Evolutionary conservation across 2,329 filamentous ascomycete genomes (phyloP).

Genomic region (Colletotrichum sp.): DNA sequence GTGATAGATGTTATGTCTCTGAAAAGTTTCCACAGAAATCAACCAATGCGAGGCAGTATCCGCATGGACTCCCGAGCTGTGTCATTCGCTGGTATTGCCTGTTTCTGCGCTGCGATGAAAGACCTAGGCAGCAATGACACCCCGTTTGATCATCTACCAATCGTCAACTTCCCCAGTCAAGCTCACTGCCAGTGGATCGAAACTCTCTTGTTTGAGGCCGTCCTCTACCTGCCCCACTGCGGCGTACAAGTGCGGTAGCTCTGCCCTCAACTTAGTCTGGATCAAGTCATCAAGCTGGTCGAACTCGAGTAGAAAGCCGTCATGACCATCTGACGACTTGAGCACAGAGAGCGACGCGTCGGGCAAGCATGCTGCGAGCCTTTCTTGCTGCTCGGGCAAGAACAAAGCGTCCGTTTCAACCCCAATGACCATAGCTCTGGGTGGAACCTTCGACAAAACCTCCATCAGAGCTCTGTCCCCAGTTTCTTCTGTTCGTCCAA

Average conservation of each 20-base stretch:
- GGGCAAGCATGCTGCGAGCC: constrained; percentile 32
- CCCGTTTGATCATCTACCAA: constrained; percentile 65
- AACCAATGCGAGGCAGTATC: not conserved
- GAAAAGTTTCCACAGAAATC: not conserved
- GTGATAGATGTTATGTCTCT: not conserved
- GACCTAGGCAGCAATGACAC: not conserved
- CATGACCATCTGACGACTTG: constrained; percentile 35
- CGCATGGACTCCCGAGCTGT: not conserved
- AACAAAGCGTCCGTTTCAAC: constrained; percentile 39
- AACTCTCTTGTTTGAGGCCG: too few relatives aligned
- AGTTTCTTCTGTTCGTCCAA: constrained; percentile 39
- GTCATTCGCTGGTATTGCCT: not conserved
- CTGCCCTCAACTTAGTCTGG: constrained; percentile 17
- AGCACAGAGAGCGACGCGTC: constrained; percentile 30
- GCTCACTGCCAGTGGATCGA: not conserved
- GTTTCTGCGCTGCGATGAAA: not conserved
- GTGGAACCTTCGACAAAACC: constrained; percentile 27
- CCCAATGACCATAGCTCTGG: constrained; percentile 35
- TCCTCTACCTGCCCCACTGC: not conserved
- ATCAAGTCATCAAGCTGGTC: constrained; percentile 32
- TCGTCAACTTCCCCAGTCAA: constrained; percentile 6
- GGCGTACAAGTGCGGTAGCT: not conserved
- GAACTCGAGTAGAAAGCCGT: constrained; percentile 41
- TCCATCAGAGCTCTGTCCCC: constrained; percentile 26
- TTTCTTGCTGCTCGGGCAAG: constrained; percentile 33